Evolutionary conservation across 768 basidiomycete genomes (phyloP), one percentile per base, ranked within the genome.

Genomic region (Russula earlei): DNA sequence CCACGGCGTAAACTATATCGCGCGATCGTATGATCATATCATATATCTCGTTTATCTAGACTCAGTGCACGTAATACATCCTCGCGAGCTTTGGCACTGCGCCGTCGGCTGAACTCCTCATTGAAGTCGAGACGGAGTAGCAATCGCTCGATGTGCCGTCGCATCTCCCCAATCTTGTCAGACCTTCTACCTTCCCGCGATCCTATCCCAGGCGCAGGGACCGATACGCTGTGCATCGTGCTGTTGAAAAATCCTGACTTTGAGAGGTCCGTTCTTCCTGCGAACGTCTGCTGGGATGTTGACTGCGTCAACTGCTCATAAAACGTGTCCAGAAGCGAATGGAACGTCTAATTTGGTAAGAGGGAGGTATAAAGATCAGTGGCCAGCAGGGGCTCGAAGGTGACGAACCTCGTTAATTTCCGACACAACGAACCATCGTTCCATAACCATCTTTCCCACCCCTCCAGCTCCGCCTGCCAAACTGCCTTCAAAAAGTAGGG

Each of bases 91-190:
- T 57, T 59, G 38, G 54, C 61, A 33, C 58, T 56, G 58, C 64
- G 64, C 60, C 62, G 65, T 19, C 55, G 78, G 15, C 87, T 87
- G 60, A 88, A 81, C 44, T 75, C 79, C 12, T 84, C 87, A 63
- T 91, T 92, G 67, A 92, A 88, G 69, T 95, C 92, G 12, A 95
- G 70, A 37, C 89, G 79, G 31, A 95, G 73, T 40, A 94, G 67
- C 53, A 95, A 67, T 22, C 90, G 79, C 67, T 95, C 92, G 11
- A 93, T 79, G 66, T 89, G 89, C 60, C 90, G 75, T 40, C 85
- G 76, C 52, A 85, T 85, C 52, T 85, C 79, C 43, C 79, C 84
- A 36, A 82, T 82, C 52, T 76, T 77, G 56, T 84, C 84, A 47
- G 73, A 63, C 11, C 76, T 74, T 62, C 75, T 80, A 12, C 70